phyloP scores from a whole-genome alignment of 805 yeast genomes.

The Candida pseudofarinosa region DNA sequence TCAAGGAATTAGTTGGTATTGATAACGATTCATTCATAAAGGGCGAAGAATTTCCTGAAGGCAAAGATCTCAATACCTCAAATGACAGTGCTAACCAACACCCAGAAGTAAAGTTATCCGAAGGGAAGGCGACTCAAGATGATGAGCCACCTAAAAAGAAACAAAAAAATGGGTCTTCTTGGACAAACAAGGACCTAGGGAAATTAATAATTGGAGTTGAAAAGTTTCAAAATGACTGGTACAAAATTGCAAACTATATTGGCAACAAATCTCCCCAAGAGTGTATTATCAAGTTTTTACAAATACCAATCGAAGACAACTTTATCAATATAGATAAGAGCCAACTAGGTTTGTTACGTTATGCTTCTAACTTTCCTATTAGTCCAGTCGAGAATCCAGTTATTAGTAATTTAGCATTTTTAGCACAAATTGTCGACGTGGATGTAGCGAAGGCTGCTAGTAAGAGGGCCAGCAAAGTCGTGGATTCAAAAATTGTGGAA shows the following conservation, averaged over 20 bases:
- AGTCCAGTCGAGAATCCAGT: slow-evolving; percentile 89
- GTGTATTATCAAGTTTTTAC: slow-evolving; percentile 74
- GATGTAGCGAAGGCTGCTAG: slow-evolving; percentile 84
- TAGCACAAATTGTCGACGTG: slow-evolving; percentile 81
- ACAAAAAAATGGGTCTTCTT: slow-evolving; percentile 32
- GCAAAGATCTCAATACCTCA: neutral
- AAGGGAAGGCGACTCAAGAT: neutral
- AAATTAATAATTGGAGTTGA: slow-evolving; percentile 60
- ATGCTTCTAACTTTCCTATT: slow-evolving; percentile 80
- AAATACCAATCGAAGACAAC: slow-evolving; percentile 77
- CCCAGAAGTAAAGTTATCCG: neutral
- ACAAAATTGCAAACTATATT: slow-evolving; percentile 58
- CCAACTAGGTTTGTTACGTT: slow-evolving; percentile 70
- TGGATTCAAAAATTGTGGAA: slow-evolving; percentile 40
- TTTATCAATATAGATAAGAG: slow-evolving; percentile 47
- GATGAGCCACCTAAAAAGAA: slow-evolving; percentile 22
- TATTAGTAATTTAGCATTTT: slow-evolving; percentile 83
- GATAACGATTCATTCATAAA: slow-evolving; percentile 4
- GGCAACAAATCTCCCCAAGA: slow-evolving; percentile 72
- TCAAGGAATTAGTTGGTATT: slow-evolving; percentile 24
- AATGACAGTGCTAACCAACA: slow-evolving; percentile 3
- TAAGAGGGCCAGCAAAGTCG: slow-evolving; percentile 49
- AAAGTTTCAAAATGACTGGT: slow-evolving; percentile 73
- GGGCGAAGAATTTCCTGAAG: neutral
- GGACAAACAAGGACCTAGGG: slow-evolving; percentile 67